Base-by-base conservation (phyloP, 495 filamentous ascomycete genomes). In the Halenospora varia region DNA sequence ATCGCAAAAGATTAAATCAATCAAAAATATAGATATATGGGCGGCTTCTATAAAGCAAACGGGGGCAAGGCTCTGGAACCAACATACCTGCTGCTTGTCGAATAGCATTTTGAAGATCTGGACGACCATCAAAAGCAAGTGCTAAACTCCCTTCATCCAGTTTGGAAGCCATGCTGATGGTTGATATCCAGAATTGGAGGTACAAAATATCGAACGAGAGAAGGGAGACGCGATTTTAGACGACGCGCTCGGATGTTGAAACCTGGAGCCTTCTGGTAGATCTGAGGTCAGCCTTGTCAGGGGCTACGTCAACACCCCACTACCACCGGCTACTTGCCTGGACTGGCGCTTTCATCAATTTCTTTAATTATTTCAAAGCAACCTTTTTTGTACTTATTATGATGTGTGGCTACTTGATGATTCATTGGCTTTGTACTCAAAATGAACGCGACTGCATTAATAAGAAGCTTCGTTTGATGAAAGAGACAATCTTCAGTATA, bases 51-150 rank as follows among this genome's bases (percentile, higher is more conserved):
- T 23, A 41, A 57, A 57, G 18, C 22, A 48, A 3, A 48, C 19
- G 24, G 39, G 44, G 23, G 20, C 20, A 17, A 25, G 23, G 39
- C 48, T 17, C 39, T 17, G 10, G 20, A 3, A 25, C 13, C 24
- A 42, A 56, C 62, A 48, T 60, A 62, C 62, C 57, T 23, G 60
- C 56, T 26, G 61, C 61, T 18, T 59, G 55, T 42, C 56, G 49
- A 51, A 68, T 63, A 25, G 65, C 65, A 26, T 20, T 35, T 48
- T 63, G 56, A n/a, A 68, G 26, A 55, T 68, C 65, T 13, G 51
- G 15, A 17, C 65, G 60, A 26, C 62, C 57, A 26, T 63, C n/a
- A 55, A 65, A 68, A 2, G 65, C 65, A 29, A 59, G 39, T 6
- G 59, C 57, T 2, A 68, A 58, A 40, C 25, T 51, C 24, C 59